A percentile compares a stretch with the other conserved stretches of the same genome.
These are phyloP conservation scores for Nigrospora oryzae DNA, from an alignment of 2,329 filamentous ascomycete genomes.

Conservation along the genomic window DNA sequence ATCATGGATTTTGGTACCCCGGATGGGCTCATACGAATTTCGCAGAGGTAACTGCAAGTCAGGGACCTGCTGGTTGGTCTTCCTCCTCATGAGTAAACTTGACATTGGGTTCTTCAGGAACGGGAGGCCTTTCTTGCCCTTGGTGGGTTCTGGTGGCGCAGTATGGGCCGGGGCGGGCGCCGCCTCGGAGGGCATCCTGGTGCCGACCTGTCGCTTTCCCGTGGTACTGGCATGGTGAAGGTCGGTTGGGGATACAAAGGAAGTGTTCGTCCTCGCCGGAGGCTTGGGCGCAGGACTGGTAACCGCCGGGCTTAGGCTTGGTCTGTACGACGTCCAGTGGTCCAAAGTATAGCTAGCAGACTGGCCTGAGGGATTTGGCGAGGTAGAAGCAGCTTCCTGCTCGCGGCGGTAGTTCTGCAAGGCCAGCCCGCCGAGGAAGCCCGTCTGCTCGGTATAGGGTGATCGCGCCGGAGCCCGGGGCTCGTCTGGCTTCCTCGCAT, in stretches of 20 bases:
- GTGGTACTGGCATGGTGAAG: slow-evolving; percentile 26
- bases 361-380: slow-evolving; percentile 10
- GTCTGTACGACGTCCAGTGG: slow-evolving; percentile 3
- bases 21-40: slow-evolving; percentile 53
- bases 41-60: slow-evolving; percentile 33
- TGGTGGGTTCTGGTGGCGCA: slow-evolving; percentile 28
- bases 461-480: slow-evolving; percentile 22
- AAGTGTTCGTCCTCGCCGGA: slow-evolving; percentile 23
- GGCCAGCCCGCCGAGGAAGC: slow-evolving; percentile 48
- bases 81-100: slow-evolving; percentile 47
- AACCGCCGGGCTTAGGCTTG: slow-evolving; percentile 18
- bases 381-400: slow-evolving; percentile 10
- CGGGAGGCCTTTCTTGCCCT: slow-evolving; percentile 44
- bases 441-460: slow-evolving; percentile 27
- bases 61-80: slow-evolving; percentile 38
- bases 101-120: slow-evolving; percentile 54
- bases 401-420: slow-evolving; percentile 41
- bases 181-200: slow-evolving; percentile 29
- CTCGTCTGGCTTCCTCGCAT: slow-evolving; percentile 7
- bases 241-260: slow-evolving; percentile 42
- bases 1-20: slow-evolving; percentile 55
- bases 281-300: slow-evolving; percentile 17
- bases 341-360: slow-evolving; percentile 8
- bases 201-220: slow-evolving; percentile 33
- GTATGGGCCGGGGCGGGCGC: slow-evolving; percentile 19